Percentiles rank a stretch among this genome's conserved stretches.
These are phyloP conservation scores for Phialocephala subalpina DNA, from an alignment of 2,329 filamentous ascomycete species.

Conservation along the genomic window DNA sequence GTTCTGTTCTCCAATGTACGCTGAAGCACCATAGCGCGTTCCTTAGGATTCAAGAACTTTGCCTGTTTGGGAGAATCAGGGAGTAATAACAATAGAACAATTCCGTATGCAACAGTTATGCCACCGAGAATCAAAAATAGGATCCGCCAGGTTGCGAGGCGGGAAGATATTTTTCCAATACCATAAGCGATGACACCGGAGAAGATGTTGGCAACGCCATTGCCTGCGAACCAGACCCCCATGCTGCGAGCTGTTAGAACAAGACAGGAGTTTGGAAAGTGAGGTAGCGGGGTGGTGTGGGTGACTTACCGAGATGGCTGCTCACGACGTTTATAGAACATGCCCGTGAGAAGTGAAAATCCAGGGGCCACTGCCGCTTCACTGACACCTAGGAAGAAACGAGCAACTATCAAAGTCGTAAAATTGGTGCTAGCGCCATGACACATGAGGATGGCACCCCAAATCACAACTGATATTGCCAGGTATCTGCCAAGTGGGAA, in stretches of 20 bases:
- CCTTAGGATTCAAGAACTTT: not conserved
- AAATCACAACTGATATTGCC: slow-evolving; percentile 42
- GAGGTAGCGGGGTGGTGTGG: no score
- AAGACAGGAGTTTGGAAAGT: no score
- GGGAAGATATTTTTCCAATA: slow-evolving; percentile 12
- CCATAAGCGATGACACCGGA: slow-evolving; percentile 6
- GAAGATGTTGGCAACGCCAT: slow-evolving; percentile 1
- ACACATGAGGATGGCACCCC: slow-evolving; percentile 36
- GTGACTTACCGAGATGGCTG: slow-evolving; percentile 47
- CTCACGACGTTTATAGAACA: slow-evolving; percentile 69
- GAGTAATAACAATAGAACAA: slow-evolving; percentile 1
- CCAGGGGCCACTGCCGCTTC: slow-evolving; percentile 71
- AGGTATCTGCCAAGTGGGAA: slow-evolving; percentile 61
- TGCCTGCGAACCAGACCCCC: not conserved
- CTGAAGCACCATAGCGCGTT: not conserved
- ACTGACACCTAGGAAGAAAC: slow-evolving; percentile 71
- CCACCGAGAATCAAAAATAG: not conserved
- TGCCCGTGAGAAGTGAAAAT: slow-evolving; percentile 67
- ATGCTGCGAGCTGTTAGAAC: not conserved
- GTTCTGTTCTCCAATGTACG: not conserved
- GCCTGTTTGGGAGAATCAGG: not conserved
- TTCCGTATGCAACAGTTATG: not conserved
- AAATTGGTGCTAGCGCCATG: slow-evolving; percentile 65
- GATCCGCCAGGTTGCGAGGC: not conserved
- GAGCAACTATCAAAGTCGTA: slow-evolving; percentile 64